Base-by-base conservation (phyloP, 306 rosid species). In the Nissolia schottii region DNA sequence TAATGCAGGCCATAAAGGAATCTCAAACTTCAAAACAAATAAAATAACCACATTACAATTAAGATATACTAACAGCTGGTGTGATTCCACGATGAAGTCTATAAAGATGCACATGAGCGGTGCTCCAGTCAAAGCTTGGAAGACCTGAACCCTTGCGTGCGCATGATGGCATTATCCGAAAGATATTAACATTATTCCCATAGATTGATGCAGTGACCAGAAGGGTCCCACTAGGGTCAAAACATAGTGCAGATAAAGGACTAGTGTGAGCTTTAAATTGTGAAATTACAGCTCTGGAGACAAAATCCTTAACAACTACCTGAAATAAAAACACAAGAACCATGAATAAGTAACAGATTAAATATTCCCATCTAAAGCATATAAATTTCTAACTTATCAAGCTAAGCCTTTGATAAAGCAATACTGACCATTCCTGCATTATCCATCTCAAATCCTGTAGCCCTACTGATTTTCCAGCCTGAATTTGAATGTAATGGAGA, bases 151-250 rank as follows among this genome's bases (percentile, higher is more conserved):
- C 87, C 82, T 74, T 86, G 76, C 58, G 70, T 48, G 85, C 62
- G 79, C 65, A 78, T 60, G 87, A 83, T 34, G 95, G 95, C 90
- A 90, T 88, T 79, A 92, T 90, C 80, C 96, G 92, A 65, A 90
- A 92, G 75, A 92, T 85, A 78, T 92, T 92, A 38, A 92, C 82
- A 74, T 81, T 88, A 73, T 90, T 92, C 62, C 98, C 98, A 86
- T 88, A 80, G 16, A 92, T 57, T 3, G 98, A 92, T 67, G 95
- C 96, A 41, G 92, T 92, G 81, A 90, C 98, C 57, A 92, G 84
- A 78, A 92, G 98, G 18, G 96, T 90, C 67, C 96, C 98, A 79
- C 98, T 92, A 40, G 88, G 91, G 56, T 92, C 98, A 60, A 92
- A 92, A 85, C 95, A 90, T 51, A 92, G 83, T 3, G 98, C 98